Base-by-base conservation (phyloP, 169 alveolate species). In the Theileria annulata region DNA sequence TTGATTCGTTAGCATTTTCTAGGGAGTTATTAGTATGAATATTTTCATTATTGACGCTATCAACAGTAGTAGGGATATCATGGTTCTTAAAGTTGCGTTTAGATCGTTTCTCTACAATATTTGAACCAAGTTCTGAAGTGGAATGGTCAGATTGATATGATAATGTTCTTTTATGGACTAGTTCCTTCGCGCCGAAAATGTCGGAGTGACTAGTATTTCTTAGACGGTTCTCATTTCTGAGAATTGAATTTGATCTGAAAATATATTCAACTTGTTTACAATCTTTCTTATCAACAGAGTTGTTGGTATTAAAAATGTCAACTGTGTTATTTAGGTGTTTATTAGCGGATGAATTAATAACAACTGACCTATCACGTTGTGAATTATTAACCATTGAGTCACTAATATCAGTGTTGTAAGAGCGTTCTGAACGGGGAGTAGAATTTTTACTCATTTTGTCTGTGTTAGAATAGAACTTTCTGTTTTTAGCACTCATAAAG, bases 151-250 rank as follows among this genome's bases (percentile, higher is more conserved):
- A 47, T 42, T 42, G 8, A 42, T 42, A 3, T 42, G 51, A 1
- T 2, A 3, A 8, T 59, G 54, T 28, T 27, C 56, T n/a, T 37
- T 42, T 31, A 25, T 64, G 10, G 62, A 0, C 15, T 31, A 23
- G 10, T 6, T 31, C 59, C 10, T 42, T 49, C 47, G 73, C 88
- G 54, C 37, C 30, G 31, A 81, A 81, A 12, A 81, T 81, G 48
- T 72, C 54, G 47, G 48, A 54, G 68, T 81, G 88, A 21, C 75
- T 59, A 71, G 69, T 62, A 54, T 21, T 59, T 30, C 79, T 68
- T 33, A 74, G 33, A 10, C 85, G 37, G 66, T 75, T 81, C 10
- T 56, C 88, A 19, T 66, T 72, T 8, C 77, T 33, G 33, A 48
- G 42, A 2, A 31, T 19, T 5, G 28, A 70, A 23, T 49, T 56